Evolutionary conservation across 257 asterid genomes (phyloP).

Genomic region (Verbascum thapsus): DNA sequence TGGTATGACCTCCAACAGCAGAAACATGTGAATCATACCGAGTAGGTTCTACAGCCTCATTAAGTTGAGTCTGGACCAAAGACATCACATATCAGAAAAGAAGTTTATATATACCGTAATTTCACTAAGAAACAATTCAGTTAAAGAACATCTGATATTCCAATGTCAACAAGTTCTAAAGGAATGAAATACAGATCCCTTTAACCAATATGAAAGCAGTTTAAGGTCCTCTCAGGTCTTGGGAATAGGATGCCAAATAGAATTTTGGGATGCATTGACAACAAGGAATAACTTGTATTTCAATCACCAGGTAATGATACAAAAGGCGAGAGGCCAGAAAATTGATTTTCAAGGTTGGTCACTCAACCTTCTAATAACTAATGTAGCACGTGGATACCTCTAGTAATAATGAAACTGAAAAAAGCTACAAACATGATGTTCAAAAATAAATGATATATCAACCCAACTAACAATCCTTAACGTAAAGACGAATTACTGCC

Average conservation of each 20-base stretch:
- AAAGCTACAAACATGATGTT: neutral
- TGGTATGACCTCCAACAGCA: constrained; percentile 67
- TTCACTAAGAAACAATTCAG: neutral
- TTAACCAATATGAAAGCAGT: neutral
- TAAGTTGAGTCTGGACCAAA: constrained; percentile 85
- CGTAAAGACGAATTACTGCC: neutral
- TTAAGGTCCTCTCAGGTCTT: neutral
- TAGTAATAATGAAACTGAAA: neutral
- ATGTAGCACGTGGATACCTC: neutral
- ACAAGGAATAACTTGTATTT: constrained; percentile 16
- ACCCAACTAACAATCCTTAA: neutral
- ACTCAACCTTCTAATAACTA: constrained; percentile 18
- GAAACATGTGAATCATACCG: constrained; percentile 59
- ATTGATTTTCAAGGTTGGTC: neutral
- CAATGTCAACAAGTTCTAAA: constrained; percentile 12
- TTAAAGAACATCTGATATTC: neutral
- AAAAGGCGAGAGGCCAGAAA: constrained; percentile 2
- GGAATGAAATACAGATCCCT: constrained; percentile 5
- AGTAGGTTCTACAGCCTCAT: constrained; percentile 87
- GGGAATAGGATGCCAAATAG: neutral
- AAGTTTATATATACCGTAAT: constrained; percentile 22
- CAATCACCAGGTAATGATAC: neutral
- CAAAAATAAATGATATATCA: neutral
- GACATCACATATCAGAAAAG: constrained; percentile 72
- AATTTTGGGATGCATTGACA: neutral